Percentiles rank a stretch among this genome's conserved stretches.
These are phyloP conservation scores for Didymellaceae sp. DNA, from an alignment of 2,329 filamentous ascomycete genomes.

Conservation along the genomic window DNA sequence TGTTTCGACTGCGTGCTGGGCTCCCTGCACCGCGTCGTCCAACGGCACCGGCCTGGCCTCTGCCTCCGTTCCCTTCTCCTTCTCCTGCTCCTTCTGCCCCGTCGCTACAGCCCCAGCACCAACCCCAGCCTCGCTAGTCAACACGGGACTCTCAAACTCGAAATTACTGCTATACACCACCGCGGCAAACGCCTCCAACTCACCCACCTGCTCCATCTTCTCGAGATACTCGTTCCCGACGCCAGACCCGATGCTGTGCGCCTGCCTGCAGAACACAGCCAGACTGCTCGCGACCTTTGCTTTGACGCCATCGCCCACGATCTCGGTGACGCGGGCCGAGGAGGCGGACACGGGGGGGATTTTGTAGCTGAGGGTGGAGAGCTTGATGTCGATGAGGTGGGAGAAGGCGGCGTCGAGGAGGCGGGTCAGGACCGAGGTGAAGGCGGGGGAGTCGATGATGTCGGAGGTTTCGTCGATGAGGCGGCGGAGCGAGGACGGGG, in stretches of 20 bases:
- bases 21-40: too few relatives aligned
- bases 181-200: slow-evolving; percentile 83
- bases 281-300: slow-evolving; percentile 87
- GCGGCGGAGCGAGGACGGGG: slow-evolving; percentile 70
- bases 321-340: slow-evolving; percentile 57
- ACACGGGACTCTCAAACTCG: slow-evolving; percentile 57
- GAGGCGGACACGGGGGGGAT: slow-evolving; percentile 54
- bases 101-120: too few relatives aligned
- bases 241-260: slow-evolving; percentile 80
- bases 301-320: slow-evolving; percentile 59
- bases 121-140: slow-evolving; percentile 23
- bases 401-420: slow-evolving; percentile 89
- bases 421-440: slow-evolving; percentile 82
- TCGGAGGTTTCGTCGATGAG: slow-evolving; percentile 96
- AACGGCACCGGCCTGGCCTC: too few relatives aligned
- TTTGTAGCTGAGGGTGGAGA: slow-evolving; percentile 81
- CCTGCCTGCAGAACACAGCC: slow-evolving; percentile 88
- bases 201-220: slow-evolving; percentile 76
- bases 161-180: slow-evolving; percentile 88
- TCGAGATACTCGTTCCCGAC: slow-evolving; percentile 58
- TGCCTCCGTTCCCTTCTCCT: background rate
- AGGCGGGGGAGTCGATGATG: slow-evolving; percentile 90
- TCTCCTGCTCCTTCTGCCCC: too few relatives aligned
- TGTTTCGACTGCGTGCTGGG: slow-evolving; percentile 65
- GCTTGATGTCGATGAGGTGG: slow-evolving; percentile 80